Conservation (phyloP, 2,329 filamentous ascomycete species). For the Microsporum ferrugineum region DNA sequence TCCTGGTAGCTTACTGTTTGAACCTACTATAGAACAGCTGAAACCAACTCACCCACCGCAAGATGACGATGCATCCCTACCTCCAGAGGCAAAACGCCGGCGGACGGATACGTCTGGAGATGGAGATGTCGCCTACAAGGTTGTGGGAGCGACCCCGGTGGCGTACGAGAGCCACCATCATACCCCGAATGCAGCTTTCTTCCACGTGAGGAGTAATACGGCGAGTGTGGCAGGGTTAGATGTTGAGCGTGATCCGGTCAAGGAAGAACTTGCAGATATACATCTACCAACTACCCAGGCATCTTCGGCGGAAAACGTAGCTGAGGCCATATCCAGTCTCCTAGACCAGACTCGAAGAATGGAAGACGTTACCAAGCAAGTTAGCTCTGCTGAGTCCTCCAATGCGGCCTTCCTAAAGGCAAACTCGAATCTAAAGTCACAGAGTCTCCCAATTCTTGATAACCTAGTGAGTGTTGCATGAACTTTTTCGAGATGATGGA, state of each 20-base stretch:
- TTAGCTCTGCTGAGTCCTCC: constrained; percentile 21
- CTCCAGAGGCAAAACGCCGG: constrained; percentile 31
- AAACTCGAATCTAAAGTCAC: constrained; percentile 41
- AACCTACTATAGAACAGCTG: constrained; percentile 8
- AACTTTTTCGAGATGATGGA: constrained; percentile 6
- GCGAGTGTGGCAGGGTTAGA: background rate
- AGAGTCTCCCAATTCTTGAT: constrained; percentile 51
- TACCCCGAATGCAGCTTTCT: background rate
- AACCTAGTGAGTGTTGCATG: constrained; percentile 40
- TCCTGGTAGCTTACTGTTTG: background rate
- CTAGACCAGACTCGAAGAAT: constrained; percentile 35
- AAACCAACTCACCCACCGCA: constrained; percentile 25
- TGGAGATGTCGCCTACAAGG: constrained; percentile 14
- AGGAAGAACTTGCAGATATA: constrained; percentile 15
- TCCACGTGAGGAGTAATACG: background rate
- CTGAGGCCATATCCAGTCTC: constrained; percentile 32
- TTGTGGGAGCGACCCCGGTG: background rate
- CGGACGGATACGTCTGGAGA: constrained; percentile 25
- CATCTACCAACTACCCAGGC: constrained; percentile 10
- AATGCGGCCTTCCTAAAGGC: constrained; percentile 27
- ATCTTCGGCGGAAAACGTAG: constrained; percentile 20
- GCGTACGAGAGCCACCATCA: background rate
- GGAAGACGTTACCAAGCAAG: constrained; percentile 29
- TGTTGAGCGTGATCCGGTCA: background rate
- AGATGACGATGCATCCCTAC: constrained; percentile 22